phyloP scores from a whole-genome alignment of 352 stramenopile species.

The Thraustochytrium sp. region DNA sequence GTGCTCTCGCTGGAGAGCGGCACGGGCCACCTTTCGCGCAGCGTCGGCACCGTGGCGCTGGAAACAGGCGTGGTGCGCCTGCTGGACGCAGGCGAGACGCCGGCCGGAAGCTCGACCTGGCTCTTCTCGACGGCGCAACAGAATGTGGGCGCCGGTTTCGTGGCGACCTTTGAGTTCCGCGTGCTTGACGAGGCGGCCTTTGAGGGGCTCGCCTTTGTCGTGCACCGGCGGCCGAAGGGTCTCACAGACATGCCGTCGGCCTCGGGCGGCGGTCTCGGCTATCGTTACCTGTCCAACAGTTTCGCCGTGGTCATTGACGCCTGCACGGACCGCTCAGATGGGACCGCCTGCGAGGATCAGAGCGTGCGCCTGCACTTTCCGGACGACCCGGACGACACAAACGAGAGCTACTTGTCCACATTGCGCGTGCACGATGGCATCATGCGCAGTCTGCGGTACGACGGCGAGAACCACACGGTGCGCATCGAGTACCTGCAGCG shows the following conservation, averaged over 20 bases:
- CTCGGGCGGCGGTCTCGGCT: not conserved
- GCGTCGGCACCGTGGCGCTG: too few relatives aligned
- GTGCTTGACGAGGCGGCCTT: not conserved
- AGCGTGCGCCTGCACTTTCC: conserved; percentile 14
- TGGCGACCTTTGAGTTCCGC: conserved; percentile 16
- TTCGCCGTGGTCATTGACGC: conserved; percentile 43
- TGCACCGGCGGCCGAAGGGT: conserved; percentile 11
- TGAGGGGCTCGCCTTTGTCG: conserved; percentile 35
- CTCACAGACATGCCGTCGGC: not conserved
- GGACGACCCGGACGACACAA: not conserved
- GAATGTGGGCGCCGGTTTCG: conserved; percentile 38
- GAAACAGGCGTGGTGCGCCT: too few relatives aligned
- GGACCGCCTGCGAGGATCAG: not conserved
- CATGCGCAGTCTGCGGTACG: not conserved
- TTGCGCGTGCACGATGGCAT: conserved; percentile 6
- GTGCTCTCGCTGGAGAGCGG: too few relatives aligned
- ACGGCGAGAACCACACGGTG: not conserved
- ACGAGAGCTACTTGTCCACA: not conserved
- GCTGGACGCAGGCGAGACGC: too few relatives aligned
- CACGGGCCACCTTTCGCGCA: too few relatives aligned
- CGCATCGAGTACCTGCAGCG: conserved; percentile 40
- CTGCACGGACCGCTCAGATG: not conserved
- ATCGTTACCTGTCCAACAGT: conserved; percentile 10
- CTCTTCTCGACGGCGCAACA: conserved; percentile 2
- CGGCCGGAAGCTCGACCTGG: not conserved